These are phyloP conservation scores for Termitomyces sp. DNA, from an alignment of 768 basidiomycete genomes.

Conservation along the genomic window DNA sequence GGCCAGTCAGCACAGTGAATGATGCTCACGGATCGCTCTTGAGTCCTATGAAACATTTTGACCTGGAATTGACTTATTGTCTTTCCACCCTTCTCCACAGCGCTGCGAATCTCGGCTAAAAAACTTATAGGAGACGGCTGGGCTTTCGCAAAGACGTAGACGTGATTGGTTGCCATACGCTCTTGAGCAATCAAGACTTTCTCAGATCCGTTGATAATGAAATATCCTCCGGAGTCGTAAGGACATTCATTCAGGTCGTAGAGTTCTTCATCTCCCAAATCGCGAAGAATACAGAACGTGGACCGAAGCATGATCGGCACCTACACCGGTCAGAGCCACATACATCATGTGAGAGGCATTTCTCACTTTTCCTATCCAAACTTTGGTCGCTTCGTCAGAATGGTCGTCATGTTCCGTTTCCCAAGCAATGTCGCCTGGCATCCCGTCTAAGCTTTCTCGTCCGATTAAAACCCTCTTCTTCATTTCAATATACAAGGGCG, in stretches of 20 bases:
- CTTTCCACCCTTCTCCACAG: constrained; percentile 97
- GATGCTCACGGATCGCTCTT: constrained; percentile 76
- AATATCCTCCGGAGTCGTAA: constrained; percentile 98
- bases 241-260: constrained; percentile 97
- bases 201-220: constrained; percentile 99
- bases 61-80: constrained; percentile 97
- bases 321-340: constrained; percentile 31
- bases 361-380: constrained; percentile 91
- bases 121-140: constrained; percentile 95
- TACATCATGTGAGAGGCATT: neutral
- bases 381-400: constrained; percentile 67
- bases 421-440: constrained; percentile 77
- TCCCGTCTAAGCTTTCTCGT: constrained; percentile 73
- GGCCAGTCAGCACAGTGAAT: neutral
- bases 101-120: constrained; percentile 94
- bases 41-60: constrained; percentile 90
- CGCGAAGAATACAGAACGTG: constrained; percentile 88
- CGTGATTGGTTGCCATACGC: constrained; percentile 98
- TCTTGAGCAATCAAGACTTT: constrained; percentile 99
- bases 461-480: constrained; percentile 78
- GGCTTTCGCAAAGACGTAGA: constrained; percentile 98
- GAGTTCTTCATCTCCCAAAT: constrained; percentile 70
- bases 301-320: constrained; percentile 98
- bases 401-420: constrained; percentile 63
- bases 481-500: constrained; percentile 95